Evolutionary conservation across 257 asterid species (phyloP).

Genomic region (Ballota nigra): DNA sequence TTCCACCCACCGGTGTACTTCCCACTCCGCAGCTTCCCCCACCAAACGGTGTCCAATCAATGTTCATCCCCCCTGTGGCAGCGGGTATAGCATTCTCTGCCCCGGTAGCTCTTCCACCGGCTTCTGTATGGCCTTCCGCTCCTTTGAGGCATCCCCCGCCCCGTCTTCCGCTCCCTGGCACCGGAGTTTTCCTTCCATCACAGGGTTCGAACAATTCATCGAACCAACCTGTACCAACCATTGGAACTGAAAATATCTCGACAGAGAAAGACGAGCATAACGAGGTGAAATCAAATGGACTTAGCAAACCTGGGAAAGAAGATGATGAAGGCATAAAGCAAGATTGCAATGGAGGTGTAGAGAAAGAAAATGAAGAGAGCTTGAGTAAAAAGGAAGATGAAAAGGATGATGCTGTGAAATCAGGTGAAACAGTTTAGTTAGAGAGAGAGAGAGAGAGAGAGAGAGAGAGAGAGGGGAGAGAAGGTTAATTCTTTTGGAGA

Average conservation of each 20-base stretch:
- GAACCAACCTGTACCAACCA: constrained; percentile 31
- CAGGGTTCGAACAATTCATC: constrained; percentile 47
- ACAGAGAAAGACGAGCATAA: constrained; percentile 31
- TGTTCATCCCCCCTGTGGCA: constrained; percentile 52
- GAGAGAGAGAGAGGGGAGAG: not conserved
- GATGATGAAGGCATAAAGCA: constrained; percentile 17
- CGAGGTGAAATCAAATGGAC: constrained; percentile 26
- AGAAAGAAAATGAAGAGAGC: constrained; percentile 22
- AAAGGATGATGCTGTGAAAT: constrained; percentile 19
- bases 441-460: not conserved
- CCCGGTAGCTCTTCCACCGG: constrained; percentile 49
- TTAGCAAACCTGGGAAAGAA: constrained; percentile 13
- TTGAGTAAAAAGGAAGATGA: constrained; percentile 28
- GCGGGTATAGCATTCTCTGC: constrained; percentile 57
- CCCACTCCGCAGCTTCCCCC: constrained; percentile 41
- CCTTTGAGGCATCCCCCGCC: constrained; percentile 59
- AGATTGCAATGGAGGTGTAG: constrained; percentile 43
- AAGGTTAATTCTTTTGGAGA: constrained; percentile 11
- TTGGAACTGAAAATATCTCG: constrained; percentile 26
- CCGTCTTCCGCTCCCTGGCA: constrained; percentile 71
- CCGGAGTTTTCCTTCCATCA: constrained; percentile 87
- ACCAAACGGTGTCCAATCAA: constrained; percentile 53
- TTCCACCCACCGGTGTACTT: constrained; percentile 42
- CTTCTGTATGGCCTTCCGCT: constrained; percentile 56
- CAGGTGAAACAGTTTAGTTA: constrained; percentile 25